phyloP scores from a whole-genome alignment of 495 filamentous ascomycete species.

The Xanthoparmelia taractica region DNA sequence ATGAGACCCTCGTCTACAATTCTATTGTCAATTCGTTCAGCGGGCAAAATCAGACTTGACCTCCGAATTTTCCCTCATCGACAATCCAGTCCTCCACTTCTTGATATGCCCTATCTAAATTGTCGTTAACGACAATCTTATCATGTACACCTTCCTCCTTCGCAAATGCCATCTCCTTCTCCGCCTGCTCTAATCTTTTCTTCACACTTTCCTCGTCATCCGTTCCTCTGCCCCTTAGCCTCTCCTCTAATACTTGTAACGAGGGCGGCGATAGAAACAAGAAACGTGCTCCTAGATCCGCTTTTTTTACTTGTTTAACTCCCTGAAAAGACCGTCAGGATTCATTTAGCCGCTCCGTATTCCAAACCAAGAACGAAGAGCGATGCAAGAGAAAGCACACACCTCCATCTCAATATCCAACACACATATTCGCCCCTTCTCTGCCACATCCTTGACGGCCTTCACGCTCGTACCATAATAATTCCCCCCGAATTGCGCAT shows the following conservation, averaged over 20 bases:
- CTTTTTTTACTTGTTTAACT: constrained; percentile 85
- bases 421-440: constrained; percentile 43
- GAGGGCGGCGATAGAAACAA: constrained; percentile 79
- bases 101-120: constrained; percentile 73
- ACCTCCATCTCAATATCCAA: constrained; percentile 91
- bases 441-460: constrained; percentile 66
- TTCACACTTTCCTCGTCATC: constrained; percentile 71
- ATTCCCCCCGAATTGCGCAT: constrained; percentile 82
- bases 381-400: not conserved
- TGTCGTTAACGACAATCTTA: constrained; percentile 80
- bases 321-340: constrained; percentile 43
- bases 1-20: not conserved
- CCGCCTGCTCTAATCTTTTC: constrained; percentile 70
- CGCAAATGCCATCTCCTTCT: constrained; percentile 73
- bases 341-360: constrained; percentile 5
- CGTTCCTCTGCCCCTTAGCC: constrained; percentile 74
- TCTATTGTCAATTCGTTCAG: not conserved
- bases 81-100: constrained; percentile 65
- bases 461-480: constrained; percentile 75
- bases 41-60: constrained; percentile 9
- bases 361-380: not conserved
- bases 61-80: constrained; percentile 40
- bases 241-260: constrained; percentile 62
- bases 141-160: constrained; percentile 70
- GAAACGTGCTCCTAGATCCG: constrained; percentile 68